These are phyloP conservation scores for Heliamphora exappendiculata DNA, from an alignment of 148 eudicot genomes.

Conservation along the genomic window DNA sequence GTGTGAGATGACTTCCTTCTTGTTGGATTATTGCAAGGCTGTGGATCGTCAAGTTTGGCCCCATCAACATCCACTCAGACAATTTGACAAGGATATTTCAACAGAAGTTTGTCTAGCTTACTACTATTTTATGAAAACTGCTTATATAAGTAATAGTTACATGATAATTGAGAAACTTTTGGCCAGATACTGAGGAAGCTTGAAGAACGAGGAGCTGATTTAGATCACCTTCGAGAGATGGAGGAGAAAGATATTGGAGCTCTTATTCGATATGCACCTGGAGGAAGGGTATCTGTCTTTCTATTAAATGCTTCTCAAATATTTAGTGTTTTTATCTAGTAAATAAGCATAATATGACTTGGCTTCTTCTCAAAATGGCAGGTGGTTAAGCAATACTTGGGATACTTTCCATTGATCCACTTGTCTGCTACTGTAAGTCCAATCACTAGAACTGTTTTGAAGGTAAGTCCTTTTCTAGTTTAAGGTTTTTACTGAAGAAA, in stretches of 20 bases:
- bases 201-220: slow-evolving; percentile 83
- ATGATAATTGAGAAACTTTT: background rate
- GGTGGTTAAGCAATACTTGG: slow-evolving; percentile 82
- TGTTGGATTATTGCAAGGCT: slow-evolving; percentile 97
- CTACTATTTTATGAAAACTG: slow-evolving; percentile 6
- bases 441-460: slow-evolving; percentile 95
- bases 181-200: slow-evolving; percentile 88
- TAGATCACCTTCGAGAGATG: slow-evolving; percentile 88
- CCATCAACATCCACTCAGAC: slow-evolving; percentile 94
- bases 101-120: slow-evolving; percentile 46
- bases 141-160: background rate
- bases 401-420: slow-evolving; percentile 67
- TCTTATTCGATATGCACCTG: slow-evolving; percentile 81
- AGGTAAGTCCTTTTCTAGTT: slow-evolving; percentile 41
- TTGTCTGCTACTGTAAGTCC: slow-evolving; percentile 97
- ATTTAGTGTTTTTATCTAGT: background rate
- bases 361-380: slow-evolving; percentile 28
- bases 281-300: slow-evolving; percentile 66
- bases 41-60: slow-evolving; percentile 99
- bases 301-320: background rate
- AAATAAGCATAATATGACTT: slow-evolving; percentile 7
- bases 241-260: slow-evolving; percentile 94
- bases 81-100: slow-evolving; percentile 85
- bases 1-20: slow-evolving; percentile 91
- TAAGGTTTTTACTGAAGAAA: background rate